Evolutionary conservation across 2,329 filamentous ascomycete species (phyloP), one percentile per base, ranked within the genome.

Genomic region (Stagonosporopsis cucurbitacearum): DNA sequence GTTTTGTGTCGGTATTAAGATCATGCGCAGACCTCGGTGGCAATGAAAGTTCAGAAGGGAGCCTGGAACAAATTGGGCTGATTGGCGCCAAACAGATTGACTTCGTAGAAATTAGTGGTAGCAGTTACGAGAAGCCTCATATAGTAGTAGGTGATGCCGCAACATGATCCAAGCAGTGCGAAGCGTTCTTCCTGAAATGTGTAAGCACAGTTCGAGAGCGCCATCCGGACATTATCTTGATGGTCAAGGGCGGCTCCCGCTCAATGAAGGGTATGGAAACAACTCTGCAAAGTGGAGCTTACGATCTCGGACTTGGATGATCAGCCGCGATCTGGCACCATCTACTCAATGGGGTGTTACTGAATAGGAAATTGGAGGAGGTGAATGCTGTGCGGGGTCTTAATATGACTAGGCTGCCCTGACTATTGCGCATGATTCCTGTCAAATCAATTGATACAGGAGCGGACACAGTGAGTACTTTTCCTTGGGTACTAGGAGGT

Each of bases 121-220:
- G 88, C 0, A 82, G 64, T 3, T 58, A 48, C 50, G 59, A 61
- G 20, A 50, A 64, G 45, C 51, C 51, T 42, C 43, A 32, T n/a
- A 54, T 55, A 51, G 25, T 33, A 36, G 45, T 20, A 13, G 50
- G 36, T 58, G 48, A 60, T 50, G 42, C 59, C 50, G 19, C 40
- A 8, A 45, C 36, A 20, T 78, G 79, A 6, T 86, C 85, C 1
- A 73, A 75, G 12, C 80, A 80, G 0, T 81, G 87, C 7, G 87
- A 90, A 63, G 85, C 86, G 0, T 90, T 88, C 77, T 90, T 91
- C 74, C 76, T 89, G 1, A 83, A 88, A 41, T 90, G 89, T 59
- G 84, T 75, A 0, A 44, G 84, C 13, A 63, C 69, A 32, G 83
- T 87, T 46, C 75, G 81, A 2, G 78, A 78, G 1, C 35, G 43